Conservation (phyloP, 345 rosid species). For the Moricandia moricandioides region DNA sequence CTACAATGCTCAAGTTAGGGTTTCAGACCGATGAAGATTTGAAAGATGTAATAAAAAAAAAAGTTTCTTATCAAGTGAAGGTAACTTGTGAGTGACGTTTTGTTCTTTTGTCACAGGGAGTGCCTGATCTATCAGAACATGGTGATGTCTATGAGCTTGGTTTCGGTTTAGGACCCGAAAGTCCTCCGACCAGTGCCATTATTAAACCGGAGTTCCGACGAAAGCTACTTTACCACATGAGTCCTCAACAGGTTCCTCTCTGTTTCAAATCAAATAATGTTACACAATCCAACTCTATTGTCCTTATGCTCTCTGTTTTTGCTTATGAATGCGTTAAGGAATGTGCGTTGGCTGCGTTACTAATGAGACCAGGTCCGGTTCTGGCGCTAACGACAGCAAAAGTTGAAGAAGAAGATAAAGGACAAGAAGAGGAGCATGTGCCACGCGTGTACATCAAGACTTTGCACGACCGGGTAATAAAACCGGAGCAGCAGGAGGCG, state of each 20-base stretch:
- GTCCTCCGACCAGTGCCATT: constrained; percentile 77
- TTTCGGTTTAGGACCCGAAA: constrained; percentile 62
- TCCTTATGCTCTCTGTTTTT: not conserved
- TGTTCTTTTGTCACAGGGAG: constrained; percentile 49
- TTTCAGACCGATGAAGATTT: constrained; percentile 53
- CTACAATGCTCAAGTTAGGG: constrained; percentile 79
- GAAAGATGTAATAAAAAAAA: constrained; percentile 45
- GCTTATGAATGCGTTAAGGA: constrained; percentile 44
- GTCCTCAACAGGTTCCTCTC: constrained; percentile 64
- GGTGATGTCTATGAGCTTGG: constrained; percentile 69
- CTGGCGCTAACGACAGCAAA: constrained; percentile 52
- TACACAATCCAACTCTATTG: not conserved
- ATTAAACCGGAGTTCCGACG: constrained; percentile 59
- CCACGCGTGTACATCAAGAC: constrained; percentile 69
- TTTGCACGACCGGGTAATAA: constrained; percentile 54
- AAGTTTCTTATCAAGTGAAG: not conserved
- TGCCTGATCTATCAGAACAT: constrained; percentile 65
- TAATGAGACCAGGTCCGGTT: constrained; percentile 72
- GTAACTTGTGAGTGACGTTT: constrained; percentile 29
- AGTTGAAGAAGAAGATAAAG: constrained; percentile 27
- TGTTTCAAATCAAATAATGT: not conserved
- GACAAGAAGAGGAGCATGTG: constrained; percentile 38
- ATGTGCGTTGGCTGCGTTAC: constrained; percentile 60
- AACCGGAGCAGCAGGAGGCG: constrained; percentile 72
- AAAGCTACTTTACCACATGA: constrained; percentile 57